These are phyloP conservation scores for Orbilia oligospora DNA, from an alignment of 2,329 filamentous ascomycete genomes.

Conservation along the genomic window DNA sequence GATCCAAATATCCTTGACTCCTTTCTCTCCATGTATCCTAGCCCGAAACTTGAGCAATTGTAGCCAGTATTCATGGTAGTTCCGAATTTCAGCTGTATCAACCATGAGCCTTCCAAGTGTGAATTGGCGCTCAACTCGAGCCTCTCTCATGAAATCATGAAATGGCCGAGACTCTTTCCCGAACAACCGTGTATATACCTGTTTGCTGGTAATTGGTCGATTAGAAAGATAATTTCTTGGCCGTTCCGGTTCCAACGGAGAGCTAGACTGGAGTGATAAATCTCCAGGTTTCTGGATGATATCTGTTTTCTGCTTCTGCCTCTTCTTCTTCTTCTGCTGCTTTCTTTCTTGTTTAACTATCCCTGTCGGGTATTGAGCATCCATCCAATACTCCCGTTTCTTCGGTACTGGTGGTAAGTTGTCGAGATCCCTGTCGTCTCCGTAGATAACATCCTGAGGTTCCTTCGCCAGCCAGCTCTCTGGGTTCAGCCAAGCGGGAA, in stretches of 20 bases:
- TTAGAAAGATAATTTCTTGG: constrained; percentile 44
- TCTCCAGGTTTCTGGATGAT: background rate
- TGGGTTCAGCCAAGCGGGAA: constrained; percentile 34
- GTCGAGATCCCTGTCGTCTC: constrained; percentile 49
- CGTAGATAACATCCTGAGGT: constrained; percentile 35
- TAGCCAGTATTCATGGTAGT: constrained; percentile 61
- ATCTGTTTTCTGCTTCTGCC: background rate
- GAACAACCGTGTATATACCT: constrained; percentile 30
- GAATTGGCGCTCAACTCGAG: constrained; percentile 50
- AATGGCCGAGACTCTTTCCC: constrained; percentile 32
- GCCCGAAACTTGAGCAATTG: constrained; percentile 61
- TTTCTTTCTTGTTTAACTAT: background rate
- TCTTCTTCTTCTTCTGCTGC: background rate
- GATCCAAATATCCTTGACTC: constrained; percentile 62
- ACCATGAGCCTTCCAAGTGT: constrained; percentile 62
- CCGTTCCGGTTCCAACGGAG: background rate
- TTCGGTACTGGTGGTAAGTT: constrained; percentile 27
- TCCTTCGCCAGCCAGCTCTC: constrained; percentile 47
- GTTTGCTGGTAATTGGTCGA: constrained; percentile 19
- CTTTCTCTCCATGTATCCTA: constrained; percentile 61
- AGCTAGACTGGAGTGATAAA: background rate
- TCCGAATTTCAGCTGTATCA: constrained; percentile 49
- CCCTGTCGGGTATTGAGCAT: constrained; percentile 38
- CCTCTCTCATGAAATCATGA: constrained; percentile 53
- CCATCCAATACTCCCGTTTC: constrained; percentile 49